Evolutionary conservation across 805 yeast species (phyloP).

Genomic region (Danielia reshetovae): DNA sequence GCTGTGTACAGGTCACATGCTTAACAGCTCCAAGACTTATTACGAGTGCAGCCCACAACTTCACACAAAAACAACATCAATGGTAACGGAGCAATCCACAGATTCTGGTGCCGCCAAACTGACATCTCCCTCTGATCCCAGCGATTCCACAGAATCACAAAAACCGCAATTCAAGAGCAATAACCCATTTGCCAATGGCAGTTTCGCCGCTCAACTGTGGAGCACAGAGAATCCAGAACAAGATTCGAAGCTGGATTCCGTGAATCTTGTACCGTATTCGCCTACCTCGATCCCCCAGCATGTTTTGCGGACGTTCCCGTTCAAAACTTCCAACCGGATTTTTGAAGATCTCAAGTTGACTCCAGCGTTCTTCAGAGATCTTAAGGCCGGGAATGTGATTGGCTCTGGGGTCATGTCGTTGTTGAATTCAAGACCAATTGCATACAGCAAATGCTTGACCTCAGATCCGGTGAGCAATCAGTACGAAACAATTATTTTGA

Average conservation of each 20-base stretch:
- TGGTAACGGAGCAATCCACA: not conserved
- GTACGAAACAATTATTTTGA: slow-evolving; percentile 28
- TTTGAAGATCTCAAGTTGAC: slow-evolving; percentile 52
- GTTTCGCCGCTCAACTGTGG: not conserved
- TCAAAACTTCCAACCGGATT: slow-evolving; percentile 66
- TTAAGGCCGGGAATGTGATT: not conserved
- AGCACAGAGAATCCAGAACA: not conserved
- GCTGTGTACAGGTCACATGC: not conserved
- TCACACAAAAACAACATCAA: no score
- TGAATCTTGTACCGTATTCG: no score
- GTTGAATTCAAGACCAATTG: slow-evolving; percentile 30
- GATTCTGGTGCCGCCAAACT: no score
- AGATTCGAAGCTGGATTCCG: not conserved
- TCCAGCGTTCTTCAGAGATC: slow-evolving; percentile 11
- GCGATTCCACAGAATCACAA: no score
- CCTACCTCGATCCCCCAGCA: slow-evolving; percentile 13
- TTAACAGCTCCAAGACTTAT: no score
- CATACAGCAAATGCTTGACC: slow-evolving; percentile 27
- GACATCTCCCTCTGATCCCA: no score
- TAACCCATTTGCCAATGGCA: slow-evolving; percentile 6
- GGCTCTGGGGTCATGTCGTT: slow-evolving; percentile 11
- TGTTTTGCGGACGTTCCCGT: slow-evolving; percentile 24
- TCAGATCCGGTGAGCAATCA: slow-evolving; percentile 7
- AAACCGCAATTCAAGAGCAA: slow-evolving; percentile 10
- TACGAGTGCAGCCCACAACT: not conserved